Evolutionary conservation across 164 flowering plant genomes (phyloP), one percentile per base, ranked within the genome.

Genomic region (Berberis vulgaris): DNA sequence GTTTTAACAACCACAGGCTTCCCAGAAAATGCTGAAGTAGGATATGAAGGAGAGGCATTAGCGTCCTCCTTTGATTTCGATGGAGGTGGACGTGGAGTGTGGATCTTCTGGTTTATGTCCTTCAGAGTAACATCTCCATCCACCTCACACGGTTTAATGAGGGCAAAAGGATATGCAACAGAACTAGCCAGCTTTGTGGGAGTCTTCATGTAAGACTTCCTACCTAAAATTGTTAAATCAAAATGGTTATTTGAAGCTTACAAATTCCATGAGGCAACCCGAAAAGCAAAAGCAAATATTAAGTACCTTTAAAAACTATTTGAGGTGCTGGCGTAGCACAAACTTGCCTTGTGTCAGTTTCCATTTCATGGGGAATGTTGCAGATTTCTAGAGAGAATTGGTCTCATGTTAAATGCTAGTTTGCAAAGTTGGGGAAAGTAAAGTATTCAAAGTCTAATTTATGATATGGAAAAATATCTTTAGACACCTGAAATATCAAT

Each of bases 1-100:
- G 91, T 93, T 77, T 86, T 89, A 7, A 84, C 94, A 67, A 93
- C 94, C 6, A 93, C 97, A 45, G 94, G 98, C 77, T 93, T 93
- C 64, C 98, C 97, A 8, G 97, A 86, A 67, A 93, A 90, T 6
- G 97, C 97, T 26, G 98, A 88, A 59, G 83, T 94, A 7, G 89
- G 96, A 70, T 77, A 84, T 57, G 79, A 45, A 70, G 72, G 69
- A n/a, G 75, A 41, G 43, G 78, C 69, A 7, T 85, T 86, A 50
- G 85, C 86, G 7, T 78, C 67, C 63, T 61, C 65, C 45, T 13
- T 66, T 55, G 76, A 75, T 73, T 81, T 81, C 4, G 81, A 67
- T 63, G 67, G 86, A 60, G 79, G 70, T 43, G 86, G 87, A 4
- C 86, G 87, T 60, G 98, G 96, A 61, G 88, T 77, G 9, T 60